Percentiles rank a stretch among this genome's conserved stretches.
Conservation (phyloP, 805 yeast genomes). For the Metschnikowia henanensis region DNA sequence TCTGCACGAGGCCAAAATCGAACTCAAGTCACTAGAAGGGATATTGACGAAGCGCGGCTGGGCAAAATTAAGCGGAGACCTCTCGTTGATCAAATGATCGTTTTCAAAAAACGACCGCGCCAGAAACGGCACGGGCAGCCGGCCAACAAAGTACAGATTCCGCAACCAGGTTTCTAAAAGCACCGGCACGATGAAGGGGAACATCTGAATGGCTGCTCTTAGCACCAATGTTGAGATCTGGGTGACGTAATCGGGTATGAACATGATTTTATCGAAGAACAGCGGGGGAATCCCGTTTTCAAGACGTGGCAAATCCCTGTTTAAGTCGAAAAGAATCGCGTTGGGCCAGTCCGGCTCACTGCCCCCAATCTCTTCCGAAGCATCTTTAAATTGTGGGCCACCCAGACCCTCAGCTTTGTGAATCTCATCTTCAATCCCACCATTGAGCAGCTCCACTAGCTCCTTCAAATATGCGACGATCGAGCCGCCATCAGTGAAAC, state of each 20-base stretch:
- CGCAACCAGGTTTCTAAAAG: slow-evolving; percentile 10
- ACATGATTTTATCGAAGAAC: slow-evolving; percentile 1
- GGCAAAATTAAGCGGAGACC: slow-evolving; percentile 8
- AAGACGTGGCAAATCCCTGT: slow-evolving; percentile 9
- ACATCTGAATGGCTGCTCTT: background rate
- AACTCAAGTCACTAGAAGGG: background rate
- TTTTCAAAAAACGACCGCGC: slow-evolving; percentile 8
- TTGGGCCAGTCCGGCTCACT: no score
- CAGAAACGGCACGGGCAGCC: slow-evolving; percentile 9
- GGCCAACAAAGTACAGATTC: slow-evolving; percentile 8
- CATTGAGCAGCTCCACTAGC: slow-evolving; percentile 6
- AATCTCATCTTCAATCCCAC: no score
- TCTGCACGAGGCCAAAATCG: slow-evolving; percentile 3
- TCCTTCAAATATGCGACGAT: slow-evolving; percentile 12
- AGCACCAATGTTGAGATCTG: slow-evolving; percentile 2
- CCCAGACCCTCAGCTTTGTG: no score
- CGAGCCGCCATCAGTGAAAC: slow-evolving; percentile 13
- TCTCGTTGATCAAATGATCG: slow-evolving; percentile 4
- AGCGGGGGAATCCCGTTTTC: slow-evolving; percentile 5
- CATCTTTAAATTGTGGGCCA: no score
- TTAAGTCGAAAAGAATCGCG: slow-evolving; percentile 3
- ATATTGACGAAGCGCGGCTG: slow-evolving; percentile 6
- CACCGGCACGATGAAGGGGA: slow-evolving; percentile 9
- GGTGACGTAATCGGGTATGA: slow-evolving; percentile 4
- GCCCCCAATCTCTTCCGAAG: background rate